Conservation (phyloP, 495 filamentous ascomycete species). For the Aspergillus mulundensis region DNA sequence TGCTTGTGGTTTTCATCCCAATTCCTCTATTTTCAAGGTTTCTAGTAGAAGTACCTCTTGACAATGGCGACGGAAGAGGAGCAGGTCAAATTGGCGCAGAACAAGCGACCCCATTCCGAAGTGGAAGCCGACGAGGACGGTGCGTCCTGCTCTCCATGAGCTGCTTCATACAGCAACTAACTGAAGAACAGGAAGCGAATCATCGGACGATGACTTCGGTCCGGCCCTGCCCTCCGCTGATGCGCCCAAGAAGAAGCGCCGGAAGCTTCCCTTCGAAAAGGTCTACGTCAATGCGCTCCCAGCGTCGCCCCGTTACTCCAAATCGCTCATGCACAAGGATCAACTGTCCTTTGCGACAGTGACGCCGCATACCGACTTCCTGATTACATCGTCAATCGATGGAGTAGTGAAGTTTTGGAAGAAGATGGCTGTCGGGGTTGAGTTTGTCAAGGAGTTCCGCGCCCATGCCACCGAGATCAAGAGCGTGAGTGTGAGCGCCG, state of each 20-base stretch:
- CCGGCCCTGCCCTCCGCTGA: slow-evolving; percentile 72
- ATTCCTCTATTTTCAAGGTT: neutral
- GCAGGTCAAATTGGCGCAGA: slow-evolving; percentile 13
- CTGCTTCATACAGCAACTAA: slow-evolving; percentile 10
- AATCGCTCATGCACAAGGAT: slow-evolving; percentile 98
- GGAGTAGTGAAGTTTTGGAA: slow-evolving; percentile 99
- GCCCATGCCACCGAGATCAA: slow-evolving; percentile 84
- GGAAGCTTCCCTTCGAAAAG: slow-evolving; percentile 89
- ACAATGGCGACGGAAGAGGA: slow-evolving; percentile 35
- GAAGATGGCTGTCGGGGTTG: slow-evolving; percentile 82
- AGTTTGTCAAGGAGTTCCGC: slow-evolving; percentile 97
- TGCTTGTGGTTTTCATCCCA: neutral
- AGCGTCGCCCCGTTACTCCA: slow-evolving; percentile 77
- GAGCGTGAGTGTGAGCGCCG: slow-evolving; percentile 75
- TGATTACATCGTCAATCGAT: slow-evolving; percentile 89
- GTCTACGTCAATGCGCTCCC: slow-evolving; percentile 90
- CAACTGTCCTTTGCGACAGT: slow-evolving; percentile 81
- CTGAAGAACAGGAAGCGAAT: slow-evolving; percentile 46
- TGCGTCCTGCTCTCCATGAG: slow-evolving; percentile 16
- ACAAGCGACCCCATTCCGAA: slow-evolving; percentile 39
- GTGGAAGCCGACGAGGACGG: slow-evolving; percentile 35
- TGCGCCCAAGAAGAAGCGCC: slow-evolving; percentile 84
- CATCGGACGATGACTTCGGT: slow-evolving; percentile 91
- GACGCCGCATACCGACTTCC: slow-evolving; percentile 85
- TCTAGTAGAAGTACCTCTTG: neutral